These are phyloP conservation scores for Apiospora kogelbergensis DNA, from an alignment of 2,329 filamentous ascomycete species.

Conservation along the genomic window DNA sequence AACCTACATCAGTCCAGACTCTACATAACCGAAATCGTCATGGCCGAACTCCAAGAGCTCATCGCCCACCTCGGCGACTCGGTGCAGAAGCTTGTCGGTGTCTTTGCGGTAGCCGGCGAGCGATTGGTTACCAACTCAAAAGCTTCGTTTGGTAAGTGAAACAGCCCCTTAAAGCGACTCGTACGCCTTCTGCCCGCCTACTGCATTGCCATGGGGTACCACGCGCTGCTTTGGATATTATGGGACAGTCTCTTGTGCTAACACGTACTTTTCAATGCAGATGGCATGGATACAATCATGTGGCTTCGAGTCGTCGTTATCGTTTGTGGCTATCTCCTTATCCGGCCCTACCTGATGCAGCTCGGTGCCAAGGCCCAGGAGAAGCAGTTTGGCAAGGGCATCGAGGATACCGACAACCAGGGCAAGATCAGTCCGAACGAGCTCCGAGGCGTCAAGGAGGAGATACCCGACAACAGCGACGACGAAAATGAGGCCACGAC, in stretches of 20 bases:
- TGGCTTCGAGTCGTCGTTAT: slow-evolving; percentile 71
- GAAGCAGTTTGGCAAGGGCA: slow-evolving; percentile 58
- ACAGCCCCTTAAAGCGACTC: not conserved
- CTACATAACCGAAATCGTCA: slow-evolving; percentile 16
- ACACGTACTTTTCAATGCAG: not conserved
- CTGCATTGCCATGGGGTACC: not conserved
- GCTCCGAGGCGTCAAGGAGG: slow-evolving; percentile 53
- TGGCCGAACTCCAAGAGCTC: slow-evolving; percentile 32
- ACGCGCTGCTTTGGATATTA: not conserved
- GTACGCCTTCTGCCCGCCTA: not conserved
- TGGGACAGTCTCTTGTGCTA: not conserved
- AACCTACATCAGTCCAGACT: not conserved
- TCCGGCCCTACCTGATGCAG: slow-evolving; percentile 74
- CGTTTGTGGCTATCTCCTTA: slow-evolving; percentile 70
- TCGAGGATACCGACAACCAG: slow-evolving; percentile 44
- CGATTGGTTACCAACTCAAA: slow-evolving; percentile 49
- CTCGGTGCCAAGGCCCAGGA: slow-evolving; percentile 63
- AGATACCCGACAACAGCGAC: slow-evolving; percentile 53
- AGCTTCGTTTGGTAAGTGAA: slow-evolving; percentile 37
- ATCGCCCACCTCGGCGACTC: slow-evolving; percentile 30
- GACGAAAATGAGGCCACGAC: slow-evolving; percentile 48
- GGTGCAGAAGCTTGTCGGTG: slow-evolving; percentile 24
- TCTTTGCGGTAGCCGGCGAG: slow-evolving; percentile 25
- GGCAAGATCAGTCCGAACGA: slow-evolving; percentile 63
- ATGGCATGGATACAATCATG: slow-evolving; percentile 19